Evolutionary conservation across 352 stramenopile genomes (phyloP).

Genomic region (Elongisporangium anandrum): DNA sequence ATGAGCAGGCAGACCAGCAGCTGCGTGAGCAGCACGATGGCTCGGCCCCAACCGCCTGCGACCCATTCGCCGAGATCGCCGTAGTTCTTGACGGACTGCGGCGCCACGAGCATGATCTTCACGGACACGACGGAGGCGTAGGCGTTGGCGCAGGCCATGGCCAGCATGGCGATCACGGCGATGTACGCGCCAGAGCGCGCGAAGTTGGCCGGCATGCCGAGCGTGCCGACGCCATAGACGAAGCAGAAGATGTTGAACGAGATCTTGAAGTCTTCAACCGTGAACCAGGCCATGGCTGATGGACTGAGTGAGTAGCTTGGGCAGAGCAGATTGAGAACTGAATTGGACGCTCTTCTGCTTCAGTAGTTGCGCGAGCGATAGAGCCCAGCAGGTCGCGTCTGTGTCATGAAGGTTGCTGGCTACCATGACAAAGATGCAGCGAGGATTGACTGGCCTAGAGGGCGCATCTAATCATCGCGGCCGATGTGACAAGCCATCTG

Average conservation of each 20-base stretch:
- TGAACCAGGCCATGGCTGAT: slow-evolving; percentile 31
- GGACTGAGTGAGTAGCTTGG: neutral
- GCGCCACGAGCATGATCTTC: slow-evolving; percentile 53
- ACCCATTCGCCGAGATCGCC: slow-evolving; percentile 64
- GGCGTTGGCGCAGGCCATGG: slow-evolving; percentile 65
- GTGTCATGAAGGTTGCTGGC: neutral
- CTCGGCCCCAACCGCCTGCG: slow-evolving; percentile 35
- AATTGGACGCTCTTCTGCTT: neutral
- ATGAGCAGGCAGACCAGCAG: slow-evolving; percentile 51
- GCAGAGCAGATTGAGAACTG: neutral
- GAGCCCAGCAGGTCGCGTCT: neutral
- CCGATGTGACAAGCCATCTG: neutral
- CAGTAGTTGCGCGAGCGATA: neutral
- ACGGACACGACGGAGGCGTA: slow-evolving; percentile 49
- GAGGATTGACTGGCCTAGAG: neutral
- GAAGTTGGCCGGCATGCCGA: slow-evolving; percentile 61
- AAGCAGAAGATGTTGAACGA: slow-evolving; percentile 62
- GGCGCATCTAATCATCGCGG: neutral
- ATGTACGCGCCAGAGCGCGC: slow-evolving; percentile 41
- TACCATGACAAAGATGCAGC: neutral
- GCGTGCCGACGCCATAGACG: slow-evolving; percentile 62
- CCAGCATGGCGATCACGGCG: slow-evolving; percentile 38
- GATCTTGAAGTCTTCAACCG: slow-evolving; percentile 54
- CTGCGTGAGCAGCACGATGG: slow-evolving; percentile 48
- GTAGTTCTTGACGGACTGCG: slow-evolving; percentile 54